These are phyloP conservation scores for Phytophthora pluvialis DNA, from an alignment of 352 stramenopile species.

Conservation along the genomic window DNA sequence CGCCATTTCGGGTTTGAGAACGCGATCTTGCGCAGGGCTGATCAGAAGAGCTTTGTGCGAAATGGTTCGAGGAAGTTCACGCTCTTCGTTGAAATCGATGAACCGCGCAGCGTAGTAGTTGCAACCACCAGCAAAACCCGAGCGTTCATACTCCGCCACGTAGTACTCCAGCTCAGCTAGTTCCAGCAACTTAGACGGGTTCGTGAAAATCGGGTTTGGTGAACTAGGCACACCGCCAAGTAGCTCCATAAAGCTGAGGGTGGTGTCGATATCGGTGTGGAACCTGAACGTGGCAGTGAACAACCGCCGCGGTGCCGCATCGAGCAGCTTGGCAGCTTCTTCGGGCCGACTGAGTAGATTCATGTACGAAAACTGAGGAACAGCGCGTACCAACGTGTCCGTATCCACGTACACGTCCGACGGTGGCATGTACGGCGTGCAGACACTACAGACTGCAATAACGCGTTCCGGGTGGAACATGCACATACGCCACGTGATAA, in stretches of 20 bases:
- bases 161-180: conserved; percentile 68
- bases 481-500: conserved; percentile 68
- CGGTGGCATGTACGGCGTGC: conserved; percentile 67
- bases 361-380: conserved; percentile 74
- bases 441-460: conserved; percentile 53
- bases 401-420: conserved; percentile 47
- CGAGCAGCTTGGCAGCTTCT: conserved; percentile 42
- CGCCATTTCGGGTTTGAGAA: conserved; percentile 65
- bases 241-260: conserved; percentile 27
- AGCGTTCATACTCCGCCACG: conserved; percentile 50
- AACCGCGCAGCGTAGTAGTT: conserved; percentile 63
- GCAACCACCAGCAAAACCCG: conserved; percentile 58
- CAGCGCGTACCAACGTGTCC: conserved; percentile 45
- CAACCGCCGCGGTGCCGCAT: conserved; percentile 48
- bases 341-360: conserved; percentile 49
- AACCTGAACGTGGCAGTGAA: conserved; percentile 61
- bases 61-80: conserved; percentile 35
- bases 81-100: conserved; percentile 62
- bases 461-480: conserved; percentile 67
- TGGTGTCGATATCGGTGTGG: conserved; percentile 38
- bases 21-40: conserved; percentile 53
- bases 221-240: conserved; percentile 41
- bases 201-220: conserved; percentile 42
- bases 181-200: conserved; percentile 49
- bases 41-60: conserved; percentile 66